phyloP scores from a whole-genome alignment of 495 filamentous ascomycete species.

The Pseudevernia furfuracea region DNA sequence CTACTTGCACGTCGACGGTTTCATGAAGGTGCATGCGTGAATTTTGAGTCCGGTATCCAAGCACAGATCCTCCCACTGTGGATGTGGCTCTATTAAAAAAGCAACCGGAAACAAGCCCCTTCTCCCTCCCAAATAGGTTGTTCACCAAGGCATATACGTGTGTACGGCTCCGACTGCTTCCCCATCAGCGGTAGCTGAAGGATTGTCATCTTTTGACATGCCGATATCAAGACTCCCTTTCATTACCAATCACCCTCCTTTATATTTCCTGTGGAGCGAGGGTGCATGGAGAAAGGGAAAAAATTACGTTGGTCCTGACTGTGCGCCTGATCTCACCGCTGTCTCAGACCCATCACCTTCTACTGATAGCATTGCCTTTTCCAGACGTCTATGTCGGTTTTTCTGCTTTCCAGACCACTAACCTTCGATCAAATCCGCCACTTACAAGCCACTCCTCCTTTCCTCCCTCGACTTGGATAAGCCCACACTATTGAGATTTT shows the following conservation, averaged over 20 bases:
- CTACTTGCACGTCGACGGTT: not conserved
- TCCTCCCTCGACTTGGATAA: slow-evolving; percentile 35
- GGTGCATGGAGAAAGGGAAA: slow-evolving; percentile 89
- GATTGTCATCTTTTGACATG: slow-evolving; percentile 76
- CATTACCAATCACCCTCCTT: slow-evolving; percentile 88
- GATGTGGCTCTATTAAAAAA: not conserved
- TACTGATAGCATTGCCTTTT: not conserved
- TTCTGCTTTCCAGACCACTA: slow-evolving; percentile 50
- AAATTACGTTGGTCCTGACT: slow-evolving; percentile 33
- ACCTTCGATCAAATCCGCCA: slow-evolving; percentile 60
- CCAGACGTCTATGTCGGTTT: not conserved
- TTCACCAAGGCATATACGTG: slow-evolving; percentile 82
- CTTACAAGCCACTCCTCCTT: slow-evolving; percentile 54
- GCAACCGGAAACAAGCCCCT: not conserved
- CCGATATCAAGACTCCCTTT: slow-evolving; percentile 64
- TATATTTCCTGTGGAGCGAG: slow-evolving; percentile 50
- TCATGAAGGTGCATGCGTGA: not conserved
- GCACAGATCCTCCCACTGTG: not conserved
- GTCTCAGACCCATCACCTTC: not conserved
- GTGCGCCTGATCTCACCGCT: not conserved
- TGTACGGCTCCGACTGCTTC: slow-evolving; percentile 88
- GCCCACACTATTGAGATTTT: slow-evolving; percentile 38
- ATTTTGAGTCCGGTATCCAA: not conserved
- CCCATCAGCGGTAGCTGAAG: slow-evolving; percentile 87
- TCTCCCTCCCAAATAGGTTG: not conserved